Conservation (phyloP, 108 stramenopile genomes). For the Cyclotella kingstonii region DNA sequence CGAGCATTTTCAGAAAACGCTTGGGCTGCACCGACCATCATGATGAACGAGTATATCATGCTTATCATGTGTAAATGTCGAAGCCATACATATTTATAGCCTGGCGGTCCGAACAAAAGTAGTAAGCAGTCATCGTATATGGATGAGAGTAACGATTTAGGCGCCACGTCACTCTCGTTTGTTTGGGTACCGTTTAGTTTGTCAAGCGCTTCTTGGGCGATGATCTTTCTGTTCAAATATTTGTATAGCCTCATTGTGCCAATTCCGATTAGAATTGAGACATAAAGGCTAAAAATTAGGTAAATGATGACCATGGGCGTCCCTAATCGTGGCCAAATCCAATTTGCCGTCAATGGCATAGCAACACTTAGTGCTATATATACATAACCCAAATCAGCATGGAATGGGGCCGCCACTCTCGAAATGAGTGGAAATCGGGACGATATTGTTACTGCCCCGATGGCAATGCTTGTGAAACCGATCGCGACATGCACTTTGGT, state of each 20-base stretch:
- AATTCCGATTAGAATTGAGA: conserved; percentile 2
- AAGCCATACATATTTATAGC: too few relatives aligned
- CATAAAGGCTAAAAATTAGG: neutral
- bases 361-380: neutral
- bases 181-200: too few relatives aligned
- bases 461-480: neutral
- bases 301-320: conserved; percentile 6
- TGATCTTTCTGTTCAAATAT: neutral
- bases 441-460: neutral
- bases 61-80: neutral
- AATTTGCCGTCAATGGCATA: conserved; percentile 16
- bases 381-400: neutral
- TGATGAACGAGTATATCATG: neutral
- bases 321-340: conserved; percentile 13
- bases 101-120: neutral
- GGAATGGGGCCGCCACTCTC: neutral
- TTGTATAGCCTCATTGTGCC: neutral
- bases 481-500: neutral
- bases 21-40: neutral
- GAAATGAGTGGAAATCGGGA: neutral
- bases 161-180: too few relatives aligned
- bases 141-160: too few relatives aligned
- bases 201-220: neutral
- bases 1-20: neutral
- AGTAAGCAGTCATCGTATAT: neutral